These are phyloP conservation scores for Platismatia glauca DNA, from an alignment of 495 filamentous ascomycete species.

Conservation along the genomic window DNA sequence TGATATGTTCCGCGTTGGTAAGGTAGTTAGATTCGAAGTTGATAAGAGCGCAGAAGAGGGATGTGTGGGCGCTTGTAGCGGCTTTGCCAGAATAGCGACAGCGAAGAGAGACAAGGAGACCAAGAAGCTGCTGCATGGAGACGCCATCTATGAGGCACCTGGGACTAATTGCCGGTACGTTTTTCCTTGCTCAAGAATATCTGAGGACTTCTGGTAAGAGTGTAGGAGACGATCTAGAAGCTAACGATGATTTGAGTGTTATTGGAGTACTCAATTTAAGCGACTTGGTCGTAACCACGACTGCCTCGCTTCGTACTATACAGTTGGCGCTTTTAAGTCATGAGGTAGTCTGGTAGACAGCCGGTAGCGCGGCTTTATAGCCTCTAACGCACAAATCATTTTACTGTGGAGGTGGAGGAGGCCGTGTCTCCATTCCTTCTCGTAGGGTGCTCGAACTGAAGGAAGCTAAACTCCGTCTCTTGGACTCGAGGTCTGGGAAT, in stretches of 20 bases:
- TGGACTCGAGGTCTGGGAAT: no score
- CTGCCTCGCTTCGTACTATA: neutral
- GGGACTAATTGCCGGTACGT: neutral
- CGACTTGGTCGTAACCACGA: neutral
- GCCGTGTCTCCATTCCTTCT: no score
- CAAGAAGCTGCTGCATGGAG: neutral
- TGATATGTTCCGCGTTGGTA: neutral
- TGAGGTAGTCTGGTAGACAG: neutral
- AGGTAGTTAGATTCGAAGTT: neutral
- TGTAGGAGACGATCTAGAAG: neutral
- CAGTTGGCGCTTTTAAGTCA: neutral
- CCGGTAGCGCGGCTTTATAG: neutral
- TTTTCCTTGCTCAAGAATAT: neutral
- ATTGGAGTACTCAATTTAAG: neutral
- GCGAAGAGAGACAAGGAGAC: neutral
- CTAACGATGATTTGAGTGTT: neutral
- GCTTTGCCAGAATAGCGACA: neutral
- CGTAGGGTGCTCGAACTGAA: no score
- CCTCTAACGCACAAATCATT: no score
- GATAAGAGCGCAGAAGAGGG: neutral
- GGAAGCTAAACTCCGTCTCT: no score
- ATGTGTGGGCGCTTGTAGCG: neutral
- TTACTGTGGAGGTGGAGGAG: no score
- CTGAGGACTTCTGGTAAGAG: neutral
- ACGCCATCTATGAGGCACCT: no score